Evolutionary conservation across 192 early-diverging fungal genomes (phyloP), one percentile per base, ranked within the genome.

Genomic region (Thamnidium elegans): DNA sequence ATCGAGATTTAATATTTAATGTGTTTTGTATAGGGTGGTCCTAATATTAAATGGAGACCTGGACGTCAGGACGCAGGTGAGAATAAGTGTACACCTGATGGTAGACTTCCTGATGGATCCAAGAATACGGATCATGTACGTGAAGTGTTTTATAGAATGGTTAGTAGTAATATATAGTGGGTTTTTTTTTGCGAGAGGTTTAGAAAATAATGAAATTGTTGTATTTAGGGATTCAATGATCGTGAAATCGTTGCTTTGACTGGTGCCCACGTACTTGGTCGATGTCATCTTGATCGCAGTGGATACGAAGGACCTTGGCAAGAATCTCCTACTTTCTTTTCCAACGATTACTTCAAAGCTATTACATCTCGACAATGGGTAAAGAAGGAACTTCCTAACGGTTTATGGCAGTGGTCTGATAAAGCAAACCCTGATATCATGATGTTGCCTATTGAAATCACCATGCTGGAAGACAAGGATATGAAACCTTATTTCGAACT

Each of bases 231-330:
- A 36, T 90, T 90, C 71, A 80, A 79, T 66, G 84, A 88, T 70
- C 86, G 83, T 58, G 94, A 94, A 66, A 95, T 95, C 70, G 88
- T 89, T 23, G 91, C 91, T 4, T 77, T 94, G 55, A 61, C 83
- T 5, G 92, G 91, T 14, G 91, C 89, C 14, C 89, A 93, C 74
- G 85, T 86, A 13, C 69, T 91, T 17, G 89, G 89, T 15, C 84
- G 91, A 63, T 92, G 91, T 79, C 91, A 92, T 68, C 64, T 80
- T 52, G 79, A 79, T 50, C 86, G 89, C 51, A 84, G 80, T 61
- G 93, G 93, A 11, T 94, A 81, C 62, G 86, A 92, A 19, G 92
- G 91, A 6, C 91, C 94, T 13, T 98, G 96, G 96, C 93, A 89
- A 55, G 81, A 87, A 67, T 85, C 90, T 10, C 94, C 95, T 11